Conservation (phyloP, 2,329 filamentous ascomycete species). For the Eutypa lata region DNA sequence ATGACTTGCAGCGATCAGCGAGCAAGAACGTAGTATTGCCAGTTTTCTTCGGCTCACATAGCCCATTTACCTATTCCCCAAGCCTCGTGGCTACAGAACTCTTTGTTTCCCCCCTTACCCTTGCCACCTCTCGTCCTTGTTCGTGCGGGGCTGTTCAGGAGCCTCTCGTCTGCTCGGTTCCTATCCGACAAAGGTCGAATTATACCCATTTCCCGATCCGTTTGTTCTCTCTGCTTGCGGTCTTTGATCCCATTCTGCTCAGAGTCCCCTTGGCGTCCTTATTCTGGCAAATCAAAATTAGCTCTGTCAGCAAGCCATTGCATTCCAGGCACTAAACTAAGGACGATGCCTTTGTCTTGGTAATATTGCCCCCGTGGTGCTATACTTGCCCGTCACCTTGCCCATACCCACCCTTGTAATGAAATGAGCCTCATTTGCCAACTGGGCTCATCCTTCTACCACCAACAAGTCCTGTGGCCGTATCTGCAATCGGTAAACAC, state of each 20-base stretch:
- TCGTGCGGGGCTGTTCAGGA: constrained; percentile 16
- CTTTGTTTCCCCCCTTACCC: constrained; percentile 13
- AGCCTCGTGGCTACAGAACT: constrained; percentile 8
- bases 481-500: constrained; percentile 7
- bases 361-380: constrained; percentile 13
- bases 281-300: constrained; percentile 11
- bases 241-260: constrained; percentile 9
- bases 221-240: constrained; percentile 16
- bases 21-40: not conserved
- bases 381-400: constrained; percentile 4
- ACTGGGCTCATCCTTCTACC: constrained; percentile 4
- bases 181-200: constrained; percentile 14
- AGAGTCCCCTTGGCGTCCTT: constrained; percentile 6
- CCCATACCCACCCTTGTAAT: constrained; percentile 12
- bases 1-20: not conserved
- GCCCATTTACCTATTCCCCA: constrained; percentile 3
- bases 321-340: constrained; percentile 13
- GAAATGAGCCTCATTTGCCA: constrained; percentile 18
- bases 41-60: not conserved
- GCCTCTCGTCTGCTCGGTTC: constrained; percentile 10
- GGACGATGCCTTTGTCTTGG: constrained; percentile 13
- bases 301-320: constrained; percentile 8
- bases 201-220: constrained; percentile 13
- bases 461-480: constrained; percentile 7
- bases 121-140: constrained; percentile 13